Evolutionary conservation across 169 alveolate genomes (phyloP).

Genomic region (Babesia ovata): DNA sequence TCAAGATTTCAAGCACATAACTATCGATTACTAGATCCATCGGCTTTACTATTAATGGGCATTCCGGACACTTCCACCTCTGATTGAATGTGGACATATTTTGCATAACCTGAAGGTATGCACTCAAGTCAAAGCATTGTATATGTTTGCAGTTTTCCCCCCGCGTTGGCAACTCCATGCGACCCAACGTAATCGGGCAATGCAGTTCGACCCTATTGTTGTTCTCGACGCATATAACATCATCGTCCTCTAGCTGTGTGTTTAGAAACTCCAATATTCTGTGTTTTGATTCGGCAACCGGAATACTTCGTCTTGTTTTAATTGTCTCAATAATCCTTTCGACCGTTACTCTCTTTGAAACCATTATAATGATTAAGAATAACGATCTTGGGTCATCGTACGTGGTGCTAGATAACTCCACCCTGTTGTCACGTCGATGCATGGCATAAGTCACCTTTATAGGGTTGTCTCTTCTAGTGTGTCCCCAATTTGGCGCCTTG

Average conservation of each 20-base stretch:
- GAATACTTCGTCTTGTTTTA: constrained; percentile 61
- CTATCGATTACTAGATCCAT: constrained; percentile 83
- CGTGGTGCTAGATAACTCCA: constrained; percentile 76
- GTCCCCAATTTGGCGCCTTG: constrained; percentile 87
- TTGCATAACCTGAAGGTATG: constrained; percentile 85
- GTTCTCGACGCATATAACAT: constrained; percentile 81
- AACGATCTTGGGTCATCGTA: constrained; percentile 63
- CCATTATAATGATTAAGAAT: constrained; percentile 72
- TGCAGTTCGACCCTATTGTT: constrained; percentile 74
- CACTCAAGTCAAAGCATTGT: constrained; percentile 89
- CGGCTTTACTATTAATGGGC: constrained; percentile 86
- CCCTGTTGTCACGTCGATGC: constrained; percentile 72
- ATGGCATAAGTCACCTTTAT: constrained; percentile 78
- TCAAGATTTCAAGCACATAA: constrained; percentile 75
- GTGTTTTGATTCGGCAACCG: constrained; percentile 59
- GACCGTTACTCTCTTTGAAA: constrained; percentile 76
- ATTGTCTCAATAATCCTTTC: constrained; percentile 69
- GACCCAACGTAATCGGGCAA: constrained; percentile 83
- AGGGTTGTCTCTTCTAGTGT: constrained; percentile 85
- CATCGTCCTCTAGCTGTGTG: constrained; percentile 75
- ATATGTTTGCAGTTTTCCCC: constrained; percentile 88
- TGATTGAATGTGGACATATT: constrained; percentile 89
- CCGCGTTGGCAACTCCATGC: constrained; percentile 88
- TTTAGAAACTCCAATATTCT: constrained; percentile 59
- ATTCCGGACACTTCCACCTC: constrained; percentile 92